phyloP scores from a whole-genome alignment of 306 rosid species.

The Dalbergia oliveri region DNA sequence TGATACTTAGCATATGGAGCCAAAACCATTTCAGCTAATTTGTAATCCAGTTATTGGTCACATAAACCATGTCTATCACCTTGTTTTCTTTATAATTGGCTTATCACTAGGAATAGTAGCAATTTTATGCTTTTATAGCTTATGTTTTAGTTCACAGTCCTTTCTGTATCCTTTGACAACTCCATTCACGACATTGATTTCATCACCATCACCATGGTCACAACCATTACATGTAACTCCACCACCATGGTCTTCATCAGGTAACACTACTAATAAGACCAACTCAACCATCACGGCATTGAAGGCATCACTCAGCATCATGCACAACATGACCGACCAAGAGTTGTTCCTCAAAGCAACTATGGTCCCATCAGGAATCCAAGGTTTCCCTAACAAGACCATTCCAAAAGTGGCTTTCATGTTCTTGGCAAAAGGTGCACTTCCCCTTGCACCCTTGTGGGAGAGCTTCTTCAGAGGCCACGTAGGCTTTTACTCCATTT shows the following conservation, averaged over 20 bases:
- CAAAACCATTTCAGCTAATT: background rate
- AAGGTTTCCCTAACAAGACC: background rate
- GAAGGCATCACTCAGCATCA: background rate
- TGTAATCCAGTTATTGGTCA: slow-evolving; percentile 21
- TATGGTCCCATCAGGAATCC: slow-evolving; percentile 38
- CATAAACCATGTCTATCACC: slow-evolving; percentile 39
- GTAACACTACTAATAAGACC: no score
- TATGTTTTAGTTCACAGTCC: slow-evolving; percentile 44
- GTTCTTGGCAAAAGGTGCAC: slow-evolving; percentile 64
- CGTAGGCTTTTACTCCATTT: slow-evolving; percentile 58
- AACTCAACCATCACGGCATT: background rate
- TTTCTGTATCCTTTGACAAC: slow-evolving; percentile 3
- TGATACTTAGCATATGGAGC: slow-evolving; percentile 27
- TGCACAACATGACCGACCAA: slow-evolving; percentile 71
- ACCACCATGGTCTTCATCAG: background rate
- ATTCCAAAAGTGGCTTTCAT: slow-evolving; percentile 71
- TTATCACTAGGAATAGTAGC: slow-evolving; percentile 55
- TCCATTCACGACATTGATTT: background rate
- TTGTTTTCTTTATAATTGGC: slow-evolving; percentile 54
- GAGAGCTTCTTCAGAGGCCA: slow-evolving; percentile 65
- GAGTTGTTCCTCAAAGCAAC: slow-evolving; percentile 62
- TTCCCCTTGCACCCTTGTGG: slow-evolving; percentile 66
- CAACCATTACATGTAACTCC: no score
- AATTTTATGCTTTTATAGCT: slow-evolving; percentile 45
- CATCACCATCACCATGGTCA: background rate